Conservation (phyloP, 2,329 filamentous ascomycete genomes). For the Talaromyces piceae region DNA sequence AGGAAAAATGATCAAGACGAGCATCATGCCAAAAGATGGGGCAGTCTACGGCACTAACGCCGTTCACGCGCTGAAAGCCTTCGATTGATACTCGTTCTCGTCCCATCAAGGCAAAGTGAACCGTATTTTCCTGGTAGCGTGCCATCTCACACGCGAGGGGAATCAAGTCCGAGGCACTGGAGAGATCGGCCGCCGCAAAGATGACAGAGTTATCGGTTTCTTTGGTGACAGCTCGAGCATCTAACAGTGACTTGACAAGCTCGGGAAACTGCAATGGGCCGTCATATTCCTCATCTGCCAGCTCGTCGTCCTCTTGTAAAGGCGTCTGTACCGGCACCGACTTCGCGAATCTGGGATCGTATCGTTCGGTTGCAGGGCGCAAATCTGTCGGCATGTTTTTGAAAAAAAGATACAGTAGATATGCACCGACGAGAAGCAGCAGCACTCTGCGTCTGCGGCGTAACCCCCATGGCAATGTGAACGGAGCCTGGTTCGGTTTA, state of each 20-base stretch:
- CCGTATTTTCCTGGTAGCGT: conserved; percentile 57
- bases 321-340: background rate
- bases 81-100: conserved; percentile 61
- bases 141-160: conserved; percentile 87
- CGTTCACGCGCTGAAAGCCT: conserved; percentile 68
- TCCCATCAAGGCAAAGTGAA: conserved; percentile 77
- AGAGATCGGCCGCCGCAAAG: conserved; percentile 68
- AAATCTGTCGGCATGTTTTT: conserved; percentile 54
- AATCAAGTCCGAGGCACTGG: conserved; percentile 64
- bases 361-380: conserved; percentile 24
- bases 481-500: conserved; percentile 19
- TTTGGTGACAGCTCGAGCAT: conserved; percentile 48
- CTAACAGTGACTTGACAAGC: conserved; percentile 57
- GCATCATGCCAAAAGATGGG: conserved; percentile 64
- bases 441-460: conserved; percentile 45
- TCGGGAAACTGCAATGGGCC: conserved; percentile 63
- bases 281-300: conserved; percentile 42
- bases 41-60: conserved; percentile 61
- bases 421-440: conserved; percentile 40
- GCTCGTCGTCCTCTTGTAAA: conserved; percentile 4
- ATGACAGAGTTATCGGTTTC: conserved; percentile 53
- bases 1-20: conserved; percentile 62
- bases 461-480: conserved; percentile 27
- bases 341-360: conserved; percentile 19
- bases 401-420: conserved; percentile 57